These are phyloP conservation scores for Lecanicillium sp. DNA, from an alignment of 2,329 filamentous ascomycete species.

Conservation along the genomic window DNA sequence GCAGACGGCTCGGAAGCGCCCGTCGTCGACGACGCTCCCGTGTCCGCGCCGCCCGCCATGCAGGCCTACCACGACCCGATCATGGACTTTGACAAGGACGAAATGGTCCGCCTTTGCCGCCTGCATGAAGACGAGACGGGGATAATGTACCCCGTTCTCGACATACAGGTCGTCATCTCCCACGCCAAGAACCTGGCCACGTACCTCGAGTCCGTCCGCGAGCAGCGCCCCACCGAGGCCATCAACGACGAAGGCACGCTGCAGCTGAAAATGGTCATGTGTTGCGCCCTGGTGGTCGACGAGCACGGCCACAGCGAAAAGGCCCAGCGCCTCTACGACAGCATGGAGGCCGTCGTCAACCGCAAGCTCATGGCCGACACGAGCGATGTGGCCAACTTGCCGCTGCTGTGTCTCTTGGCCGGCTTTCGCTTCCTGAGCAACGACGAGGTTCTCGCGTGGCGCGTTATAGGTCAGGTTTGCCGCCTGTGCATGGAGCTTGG, in stretches of 20 bases:
- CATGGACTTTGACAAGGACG: constrained; percentile 68
- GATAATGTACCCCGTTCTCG: constrained; percentile 82
- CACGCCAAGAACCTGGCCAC: constrained; percentile 64
- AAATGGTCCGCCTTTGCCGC: constrained; percentile 70
- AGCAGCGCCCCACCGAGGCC: constrained; percentile 23
- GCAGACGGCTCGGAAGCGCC: constrained; percentile 36
- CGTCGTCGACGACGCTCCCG: too few relatives aligned
- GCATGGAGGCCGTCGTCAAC: constrained; percentile 65
- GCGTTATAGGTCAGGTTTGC: constrained; percentile 75
- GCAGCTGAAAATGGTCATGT: constrained; percentile 76
- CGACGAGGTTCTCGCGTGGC: constrained; percentile 80
- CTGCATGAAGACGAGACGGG: constrained; percentile 87
- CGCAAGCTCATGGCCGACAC: constrained; percentile 51
- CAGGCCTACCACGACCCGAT: too few relatives aligned
- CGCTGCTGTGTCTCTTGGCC: constrained; percentile 43
- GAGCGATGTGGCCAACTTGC: constrained; percentile 38
- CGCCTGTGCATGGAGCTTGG: constrained; percentile 75
- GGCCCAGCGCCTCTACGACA: constrained; percentile 66
- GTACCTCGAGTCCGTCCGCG: constrained; percentile 55
- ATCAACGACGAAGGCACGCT: constrained; percentile 51
- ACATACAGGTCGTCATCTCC: constrained; percentile 61
- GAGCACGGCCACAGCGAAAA: constrained; percentile 70
- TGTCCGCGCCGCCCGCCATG: too few relatives aligned
- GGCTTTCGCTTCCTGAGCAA: constrained; percentile 78
- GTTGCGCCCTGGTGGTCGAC: constrained; percentile 69